A percentile compares a stretch with the other conserved stretches of the same genome.
These are phyloP conservation scores for Fistulina hepatica DNA, from an alignment of 1,284 basidiomycete species.

Conservation along the genomic window DNA sequence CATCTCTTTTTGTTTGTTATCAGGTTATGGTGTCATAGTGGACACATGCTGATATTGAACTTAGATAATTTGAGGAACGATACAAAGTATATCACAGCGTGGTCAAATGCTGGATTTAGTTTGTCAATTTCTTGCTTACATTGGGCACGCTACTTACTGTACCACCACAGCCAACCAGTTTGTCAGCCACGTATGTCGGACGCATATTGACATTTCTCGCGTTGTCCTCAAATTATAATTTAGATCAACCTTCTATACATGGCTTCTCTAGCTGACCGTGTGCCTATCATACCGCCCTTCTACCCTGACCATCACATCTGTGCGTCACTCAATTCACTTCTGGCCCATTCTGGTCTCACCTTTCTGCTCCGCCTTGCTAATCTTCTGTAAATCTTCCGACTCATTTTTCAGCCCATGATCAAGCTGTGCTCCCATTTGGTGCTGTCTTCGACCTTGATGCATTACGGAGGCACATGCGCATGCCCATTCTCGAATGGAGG, in stretches of 20 bases:
- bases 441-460: slow-evolving; percentile 12
- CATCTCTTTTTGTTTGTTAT: no score
- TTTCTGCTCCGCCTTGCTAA: no score
- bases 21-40: no score
- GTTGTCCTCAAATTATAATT: background rate
- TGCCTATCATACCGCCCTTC: slow-evolving; percentile 33
- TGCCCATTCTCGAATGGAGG: slow-evolving; percentile 13
- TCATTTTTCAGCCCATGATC: slow-evolving; percentile 2
- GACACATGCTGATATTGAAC: no score
- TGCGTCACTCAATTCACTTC: slow-evolving; percentile 11
- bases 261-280: slow-evolving; percentile 26
- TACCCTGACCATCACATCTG: slow-evolving; percentile 27
- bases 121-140: slow-evolving; percentile 10
- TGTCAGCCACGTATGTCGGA: slow-evolving; percentile 21
- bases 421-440: slow-evolving; percentile 10
- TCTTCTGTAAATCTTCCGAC: background rate
- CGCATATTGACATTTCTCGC: background rate
- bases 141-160: background rate
- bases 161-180: slow-evolving; percentile 24
- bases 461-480: slow-evolving; percentile 4
- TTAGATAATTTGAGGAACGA: slow-evolving; percentile 24
- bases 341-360: no score
- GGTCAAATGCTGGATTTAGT: slow-evolving; percentile 27
- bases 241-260: slow-evolving; percentile 34
- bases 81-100: slow-evolving; percentile 25